Evolutionary conservation across 768 basidiomycete species (phyloP), one percentile per base, ranked within the genome.

Genomic region (Pleurotus cornucopiae): DNA sequence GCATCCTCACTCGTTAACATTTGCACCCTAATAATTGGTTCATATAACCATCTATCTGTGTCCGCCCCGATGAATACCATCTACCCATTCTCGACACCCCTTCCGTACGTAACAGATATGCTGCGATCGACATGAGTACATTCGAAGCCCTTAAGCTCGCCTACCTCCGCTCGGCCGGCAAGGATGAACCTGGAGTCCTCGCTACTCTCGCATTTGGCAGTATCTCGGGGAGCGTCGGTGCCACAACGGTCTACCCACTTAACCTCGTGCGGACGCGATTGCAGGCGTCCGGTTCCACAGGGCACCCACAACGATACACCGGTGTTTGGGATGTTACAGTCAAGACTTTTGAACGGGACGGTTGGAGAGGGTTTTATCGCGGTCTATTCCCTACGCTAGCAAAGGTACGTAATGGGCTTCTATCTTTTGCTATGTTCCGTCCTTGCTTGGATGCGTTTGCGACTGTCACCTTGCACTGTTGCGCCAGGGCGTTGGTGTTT

Each of bases 101-200:
- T 58, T 23, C 38, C 30, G 21, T 20, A 30, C 45, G 38, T 57
- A 55, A 49, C 66, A 89, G 88, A 57, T 91, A 91, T 67, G 88
- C 91, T 12, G 96, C 96, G 4, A 99, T 98, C 60, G 96, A 99
- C 70, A 96, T 94, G 91, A 90, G 88, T 63, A 95, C 95, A 2
- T 98, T 97, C 58, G 96, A 98, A 73, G 92, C 93, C 2, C 83
- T 99, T 56, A 98, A 98, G 69, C 75, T 94, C 44, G 86, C 89
- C 2, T 98, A 98, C 69, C 74, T 89, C 39, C 82, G 85, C 51
- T 96, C 94, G 30, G 90, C 91, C 4, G 88, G 87, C 34, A 83
- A 87, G 63, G 88, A 94, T 23, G 95, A 99, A 67, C 93, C 96
- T 0, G 91, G 91, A 2, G 84, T 94, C 5, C 77, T 94, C 53